A percentile compares a stretch with the other conserved stretches of the same genome.
Evolutionary conservation across 352 stramenopile species (phyloP).

Genomic region (Pythium rishiriense): DNA sequence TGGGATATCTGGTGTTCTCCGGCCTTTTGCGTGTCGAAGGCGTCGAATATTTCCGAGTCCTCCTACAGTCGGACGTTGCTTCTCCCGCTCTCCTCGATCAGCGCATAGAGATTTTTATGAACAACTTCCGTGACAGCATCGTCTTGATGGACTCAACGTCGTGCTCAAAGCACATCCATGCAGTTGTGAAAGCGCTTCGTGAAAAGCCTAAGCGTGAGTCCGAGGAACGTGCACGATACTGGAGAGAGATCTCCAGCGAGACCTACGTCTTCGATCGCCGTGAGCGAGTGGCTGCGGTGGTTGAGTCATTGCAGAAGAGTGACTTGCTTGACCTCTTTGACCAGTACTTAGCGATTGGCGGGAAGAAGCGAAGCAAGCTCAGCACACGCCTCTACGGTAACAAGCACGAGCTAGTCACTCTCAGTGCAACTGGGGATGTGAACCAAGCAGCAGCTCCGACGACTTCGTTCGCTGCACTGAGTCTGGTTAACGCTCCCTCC

Average conservation of each 20-base stretch:
- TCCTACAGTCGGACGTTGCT: constrained; percentile 82
- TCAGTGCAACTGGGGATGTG: constrained; percentile 7
- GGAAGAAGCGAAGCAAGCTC: constrained; percentile 47
- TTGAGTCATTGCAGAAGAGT: constrained; percentile 43
- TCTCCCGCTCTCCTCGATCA: constrained; percentile 63
- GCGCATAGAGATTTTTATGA: constrained; percentile 73
- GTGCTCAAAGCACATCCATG: constrained; percentile 61
- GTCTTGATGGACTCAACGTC: constrained; percentile 31
- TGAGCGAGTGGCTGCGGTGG: constrained; percentile 46
- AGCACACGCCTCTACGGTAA: constrained; percentile 55
- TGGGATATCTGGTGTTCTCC: constrained; percentile 89
- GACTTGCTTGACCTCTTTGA: constrained; percentile 72
- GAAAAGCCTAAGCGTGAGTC: constrained; percentile 76
- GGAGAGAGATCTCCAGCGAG: constrained; percentile 63
- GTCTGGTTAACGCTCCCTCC: neutral
- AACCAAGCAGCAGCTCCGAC: neutral
- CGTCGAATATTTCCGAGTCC: constrained; percentile 69
- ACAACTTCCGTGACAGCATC: constrained; percentile 42
- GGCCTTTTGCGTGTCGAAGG: constrained; percentile 44
- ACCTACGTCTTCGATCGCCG: constrained; percentile 72
- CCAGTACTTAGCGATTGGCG: constrained; percentile 39
- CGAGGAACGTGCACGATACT: constrained; percentile 63
- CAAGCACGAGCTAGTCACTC: constrained; percentile 43
- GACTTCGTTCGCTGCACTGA: constrained; percentile 2
- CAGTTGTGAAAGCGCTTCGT: constrained; percentile 53